Base-by-base conservation (phyloP, 208 protist species). In the Trypanosoma brucei region DNA sequence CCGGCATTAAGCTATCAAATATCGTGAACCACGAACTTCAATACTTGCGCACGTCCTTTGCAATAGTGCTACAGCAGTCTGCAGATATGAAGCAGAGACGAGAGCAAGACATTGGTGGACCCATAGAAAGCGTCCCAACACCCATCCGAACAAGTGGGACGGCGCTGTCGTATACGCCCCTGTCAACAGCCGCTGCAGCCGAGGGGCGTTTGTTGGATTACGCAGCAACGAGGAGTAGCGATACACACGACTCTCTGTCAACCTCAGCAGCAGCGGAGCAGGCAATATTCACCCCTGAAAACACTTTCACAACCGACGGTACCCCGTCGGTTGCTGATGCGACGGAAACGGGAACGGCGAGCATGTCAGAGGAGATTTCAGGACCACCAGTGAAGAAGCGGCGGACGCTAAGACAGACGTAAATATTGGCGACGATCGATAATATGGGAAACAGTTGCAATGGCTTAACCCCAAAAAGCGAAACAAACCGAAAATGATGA, bases 1-100 rank as follows among this genome's bases (percentile, higher is more conserved):
- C 89, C 3, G 89, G 84, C 52, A 88, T 95, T 50, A 73, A 86
- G 62, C 75, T 95, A n/a, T 91, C 85, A 3, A 91, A 90, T 62
- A 88, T 95, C 45, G 83, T 92, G 14, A 82, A 77, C 52, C 76
- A 83, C 59, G 89, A 95, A 64, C 70, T 95, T 13, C 76, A 93
- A 54, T 93, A 81, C 52, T 64, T 95, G 34, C 81, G 89, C 37
- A 59, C 38, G 13, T 89, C 75, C 62, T 93, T 93, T 72, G 81
- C 79, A 8, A 56, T 82, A 0, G 86, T 95, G 14, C 72, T 95
- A 35, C 65, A 80, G 62, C 84, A 92, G 62, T 76, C 82, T 6
- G 64, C 70, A 4, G 76, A 78, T 14, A 87, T 93, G 80, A 86
- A 95, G 45, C 68, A 66, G 3, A 55, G 70, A 35, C 76, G 83